Base-by-base conservation (phyloP, 176 grass and related monocot genomes). In the Melocanna baccifera region DNA sequence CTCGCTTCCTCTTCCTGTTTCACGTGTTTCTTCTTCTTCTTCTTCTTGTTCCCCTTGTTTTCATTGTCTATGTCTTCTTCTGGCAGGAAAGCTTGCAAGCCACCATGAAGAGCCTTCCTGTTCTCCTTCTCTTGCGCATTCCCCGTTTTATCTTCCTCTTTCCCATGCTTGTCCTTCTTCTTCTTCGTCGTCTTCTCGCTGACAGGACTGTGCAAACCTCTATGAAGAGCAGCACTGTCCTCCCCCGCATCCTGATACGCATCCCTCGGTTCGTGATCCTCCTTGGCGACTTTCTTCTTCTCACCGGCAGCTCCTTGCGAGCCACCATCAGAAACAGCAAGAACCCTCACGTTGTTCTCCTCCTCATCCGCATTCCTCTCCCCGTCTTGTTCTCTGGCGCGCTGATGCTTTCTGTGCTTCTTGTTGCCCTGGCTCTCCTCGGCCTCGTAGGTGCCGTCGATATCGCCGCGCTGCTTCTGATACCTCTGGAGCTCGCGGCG, bases 151-250 rank as follows among this genome's bases (percentile, higher is more conserved):
- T 12, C 64, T 73, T 81, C 70, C 32, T 57, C 12, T 22, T 90
- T 47, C 45, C 48, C 26, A 81, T 1, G 41, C 29, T 25, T 75
- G 9, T 22, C 7, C 14, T 63, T 77, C 36, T 82, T 63, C 18
- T 81, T 85, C 76, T 50, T 81, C 58, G 2, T 45, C 43, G n/a
- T 62, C 71, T 63, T 82, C 32, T 77, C 72, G 55, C n/a, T 42
- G 12, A 13, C 20, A 52, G 46, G 71, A 32, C 15, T 52, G 39
- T 5, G 23, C 13, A 29, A 18, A 48, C 46, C 42, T 15, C n/a
- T 16, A 45, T 51, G 7, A 11, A 8, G 46, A 20, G 71, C 46
- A 32, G 46, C 23, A 50, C 10, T 0, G 3, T 59, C 56, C 11
- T 34, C 62, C 1, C 12, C 23, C 6, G 43, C 50, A 36, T 7